Conservation (phyloP, 495 filamentous ascomycete species). For the Tuber indicum region DNA sequence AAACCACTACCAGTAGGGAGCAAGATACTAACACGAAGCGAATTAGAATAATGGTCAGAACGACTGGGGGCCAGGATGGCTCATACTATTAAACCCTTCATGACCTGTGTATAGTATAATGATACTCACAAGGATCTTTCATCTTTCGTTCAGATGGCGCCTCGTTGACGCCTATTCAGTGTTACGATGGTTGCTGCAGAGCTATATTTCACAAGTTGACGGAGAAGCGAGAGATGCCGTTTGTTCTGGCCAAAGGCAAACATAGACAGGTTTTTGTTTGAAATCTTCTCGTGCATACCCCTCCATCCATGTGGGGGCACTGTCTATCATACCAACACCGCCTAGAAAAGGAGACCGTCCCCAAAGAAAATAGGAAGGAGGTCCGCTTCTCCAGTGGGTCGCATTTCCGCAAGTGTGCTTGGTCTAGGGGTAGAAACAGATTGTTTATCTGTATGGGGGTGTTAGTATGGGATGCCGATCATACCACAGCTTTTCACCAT, state of each 20-base stretch:
- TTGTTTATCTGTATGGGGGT: no score
- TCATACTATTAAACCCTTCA: not conserved
- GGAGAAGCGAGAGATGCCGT: not conserved
- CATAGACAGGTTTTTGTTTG: not conserved
- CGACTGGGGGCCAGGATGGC: not conserved
- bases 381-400: no score
- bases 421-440: no score
- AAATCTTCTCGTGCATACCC: not conserved
- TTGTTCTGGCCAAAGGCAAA: not conserved
- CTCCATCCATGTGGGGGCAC: no score
- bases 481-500: not conserved
- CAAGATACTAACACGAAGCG: not conserved
- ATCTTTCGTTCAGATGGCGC: not conserved
- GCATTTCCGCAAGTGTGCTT: no score
- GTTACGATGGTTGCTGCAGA: not conserved
- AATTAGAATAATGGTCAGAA: not conserved
- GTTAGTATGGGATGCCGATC: no score
- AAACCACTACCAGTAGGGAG: not conserved
- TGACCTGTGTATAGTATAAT: not conserved
- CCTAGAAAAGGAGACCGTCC: no score
- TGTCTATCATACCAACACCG: not conserved
- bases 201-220: not conserved
- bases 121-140: not conserved
- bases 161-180: not conserved
- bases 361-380: no score